Conservation (phyloP, 1,139 yeast genomes). For the Candida smagusa region DNA sequence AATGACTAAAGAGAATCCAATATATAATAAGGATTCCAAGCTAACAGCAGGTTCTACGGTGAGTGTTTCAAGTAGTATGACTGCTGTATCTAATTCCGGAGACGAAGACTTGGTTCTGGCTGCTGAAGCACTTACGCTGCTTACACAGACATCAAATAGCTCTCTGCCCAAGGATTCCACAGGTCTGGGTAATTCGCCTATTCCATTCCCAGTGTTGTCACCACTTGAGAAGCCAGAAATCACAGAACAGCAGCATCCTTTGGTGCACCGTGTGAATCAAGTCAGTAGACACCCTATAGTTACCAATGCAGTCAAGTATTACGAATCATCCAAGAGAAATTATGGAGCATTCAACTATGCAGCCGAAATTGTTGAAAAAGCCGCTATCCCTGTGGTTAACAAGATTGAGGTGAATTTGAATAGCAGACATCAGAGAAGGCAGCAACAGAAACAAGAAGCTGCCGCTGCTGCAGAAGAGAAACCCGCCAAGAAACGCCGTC, state of each 20-base stretch:
- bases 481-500: slow-evolving; percentile 6
- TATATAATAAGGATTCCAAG: too few relatives aligned
- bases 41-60: not conserved
- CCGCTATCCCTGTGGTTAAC: slow-evolving; percentile 56
- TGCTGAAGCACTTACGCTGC: slow-evolving; percentile 42
- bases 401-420: slow-evolving; percentile 48
- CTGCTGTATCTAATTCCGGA: not conserved
- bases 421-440: slow-evolving; percentile 31
- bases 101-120: slow-evolving; percentile 36
- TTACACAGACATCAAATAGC: slow-evolving; percentile 17
- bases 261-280: slow-evolving; percentile 43
- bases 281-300: slow-evolving; percentile 49
- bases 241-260: slow-evolving; percentile 30
- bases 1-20: too few relatives aligned
- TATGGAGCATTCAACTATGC: slow-evolving; percentile 63
- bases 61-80: not conserved
- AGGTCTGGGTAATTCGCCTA: not conserved
- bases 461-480: slow-evolving; percentile 3
- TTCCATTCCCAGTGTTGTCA: not conserved
- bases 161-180: slow-evolving; percentile 10
- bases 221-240: not conserved
- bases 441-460: slow-evolving; percentile 11
- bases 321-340: slow-evolving; percentile 52
- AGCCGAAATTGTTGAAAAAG: slow-evolving; percentile 63
- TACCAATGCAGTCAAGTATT: slow-evolving; percentile 56